Evolutionary conservation across 2,329 filamentous ascomycete species (phyloP).

Genomic region (Phialophora verrucosa): DNA sequence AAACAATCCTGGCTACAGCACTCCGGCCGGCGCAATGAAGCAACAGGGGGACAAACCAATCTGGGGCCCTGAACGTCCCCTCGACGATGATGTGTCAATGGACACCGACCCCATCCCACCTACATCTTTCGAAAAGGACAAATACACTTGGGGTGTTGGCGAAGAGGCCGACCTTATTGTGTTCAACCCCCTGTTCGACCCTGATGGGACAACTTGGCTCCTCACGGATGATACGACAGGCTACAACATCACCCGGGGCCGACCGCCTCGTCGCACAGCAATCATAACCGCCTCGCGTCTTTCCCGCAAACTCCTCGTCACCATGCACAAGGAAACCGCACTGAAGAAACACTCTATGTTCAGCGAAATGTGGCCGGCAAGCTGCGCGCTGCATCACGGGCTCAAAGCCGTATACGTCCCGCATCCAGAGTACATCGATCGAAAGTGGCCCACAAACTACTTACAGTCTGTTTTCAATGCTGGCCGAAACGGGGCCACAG

Average conservation of each 20-base stretch:
- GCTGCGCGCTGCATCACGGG: constrained; percentile 85
- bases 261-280: constrained; percentile 75
- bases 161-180: constrained; percentile 93
- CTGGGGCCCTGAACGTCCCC: constrained; percentile 81
- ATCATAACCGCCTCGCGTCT: constrained; percentile 90
- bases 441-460: constrained; percentile 80
- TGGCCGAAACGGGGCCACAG: constrained; percentile 73
- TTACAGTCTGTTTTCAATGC: constrained; percentile 81
- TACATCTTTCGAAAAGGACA: constrained; percentile 75
- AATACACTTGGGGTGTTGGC: constrained; percentile 83
- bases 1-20: constrained; percentile 29
- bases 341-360: constrained; percentile 88
- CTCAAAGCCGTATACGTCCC: constrained; percentile 91
- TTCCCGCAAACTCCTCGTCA: constrained; percentile 75
- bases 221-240: constrained; percentile 83
- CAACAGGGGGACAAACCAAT: constrained; percentile 66
- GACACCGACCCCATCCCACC: constrained; percentile 77
- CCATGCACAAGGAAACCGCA: constrained; percentile 90
- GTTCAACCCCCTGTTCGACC: constrained; percentile 90
- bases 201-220: constrained; percentile 83
- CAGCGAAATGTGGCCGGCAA: constrained; percentile 95
- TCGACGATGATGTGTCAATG: constrained; percentile 70
- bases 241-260: constrained; percentile 69
- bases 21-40: constrained; percentile 35
- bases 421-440: constrained; percentile 86